Evolutionary conservation across 257 asterid species (phyloP).

Genomic region (Asclepias syriaca): DNA sequence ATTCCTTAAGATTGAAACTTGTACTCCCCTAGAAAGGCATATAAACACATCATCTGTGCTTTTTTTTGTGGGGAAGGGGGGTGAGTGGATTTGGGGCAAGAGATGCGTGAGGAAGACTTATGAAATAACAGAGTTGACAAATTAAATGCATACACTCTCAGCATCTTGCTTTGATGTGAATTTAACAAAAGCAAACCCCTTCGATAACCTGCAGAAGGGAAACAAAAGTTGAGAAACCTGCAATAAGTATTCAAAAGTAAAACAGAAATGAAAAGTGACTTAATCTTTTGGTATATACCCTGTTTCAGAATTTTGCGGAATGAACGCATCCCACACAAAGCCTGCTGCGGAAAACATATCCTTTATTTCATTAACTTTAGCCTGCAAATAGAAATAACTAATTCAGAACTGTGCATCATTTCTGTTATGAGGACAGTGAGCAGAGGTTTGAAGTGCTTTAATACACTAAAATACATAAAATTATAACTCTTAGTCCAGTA

Average conservation of each 20-base stretch:
- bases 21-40: not conserved
- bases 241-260: not conserved
- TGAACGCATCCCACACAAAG: conserved; percentile 86
- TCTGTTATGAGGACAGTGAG: not conserved
- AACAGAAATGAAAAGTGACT: not conserved
- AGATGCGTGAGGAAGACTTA: not conserved
- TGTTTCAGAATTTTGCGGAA: conserved; percentile 76
- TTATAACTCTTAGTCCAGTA: not conserved
- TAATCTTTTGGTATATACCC: conserved; percentile 37
- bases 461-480: not conserved
- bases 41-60: not conserved
- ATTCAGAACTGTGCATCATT: not conserved
- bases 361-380: conserved; percentile 61
- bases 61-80: too few relatives aligned
- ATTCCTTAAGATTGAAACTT: not conserved
- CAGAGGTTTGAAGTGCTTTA: not conserved
- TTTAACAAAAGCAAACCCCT: conserved; percentile 93
- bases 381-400: conserved; percentile 45
- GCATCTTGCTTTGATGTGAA: conserved; percentile 86
- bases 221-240: conserved; percentile 12
- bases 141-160: conserved; percentile 49
- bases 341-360: conserved; percentile 70
- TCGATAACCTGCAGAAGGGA: conserved; percentile 53
- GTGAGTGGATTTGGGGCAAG: not conserved
- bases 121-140: not conserved